Conservation (phyloP, 179 eudicot species). For the Vitellaria paradoxa region DNA sequence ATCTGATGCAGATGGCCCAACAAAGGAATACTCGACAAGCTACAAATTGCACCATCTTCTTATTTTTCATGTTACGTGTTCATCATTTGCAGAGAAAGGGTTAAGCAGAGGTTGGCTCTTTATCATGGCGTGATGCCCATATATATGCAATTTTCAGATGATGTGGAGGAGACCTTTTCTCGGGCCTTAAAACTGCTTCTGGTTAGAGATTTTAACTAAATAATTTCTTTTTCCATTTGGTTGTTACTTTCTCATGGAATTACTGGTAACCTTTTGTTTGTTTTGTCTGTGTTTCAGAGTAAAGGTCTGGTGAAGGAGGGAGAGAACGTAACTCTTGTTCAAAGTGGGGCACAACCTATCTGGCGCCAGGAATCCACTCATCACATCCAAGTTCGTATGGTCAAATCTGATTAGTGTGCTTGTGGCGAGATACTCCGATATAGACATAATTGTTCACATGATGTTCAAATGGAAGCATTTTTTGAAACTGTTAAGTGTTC, state of each 20-base stretch:
- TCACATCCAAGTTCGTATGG: conserved; percentile 91
- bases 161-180: conserved; percentile 88
- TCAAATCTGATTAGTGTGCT: conserved; percentile 42
- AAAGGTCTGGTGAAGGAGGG: conserved; percentile 65
- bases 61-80: background rate
- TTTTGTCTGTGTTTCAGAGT: conserved; percentile 36
- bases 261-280: background rate
- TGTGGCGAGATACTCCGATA: background rate
- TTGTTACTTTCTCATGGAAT: background rate
- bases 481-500: background rate
- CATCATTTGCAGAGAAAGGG: conserved; percentile 59
- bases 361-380: conserved; percentile 96
- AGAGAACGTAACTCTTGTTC: conserved; percentile 82
- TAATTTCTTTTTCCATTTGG: background rate
- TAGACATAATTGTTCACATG: background rate
- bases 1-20: too few species aligned
- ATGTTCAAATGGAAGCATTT: background rate
- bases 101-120: conserved; percentile 78
- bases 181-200: conserved; percentile 67
- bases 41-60: too few species aligned
- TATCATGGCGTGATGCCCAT: conserved; percentile 92
- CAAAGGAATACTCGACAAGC: too few species aligned
- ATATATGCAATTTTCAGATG: conserved; percentile 89
- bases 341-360: conserved; percentile 93
- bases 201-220: conserved; percentile 40